A percentile compares a stretch with the other conserved stretches of the same genome.
phyloP scores from a whole-genome alignment of 176 grass and related monocot species.

The Hyparrhenia diplandra region DNA sequence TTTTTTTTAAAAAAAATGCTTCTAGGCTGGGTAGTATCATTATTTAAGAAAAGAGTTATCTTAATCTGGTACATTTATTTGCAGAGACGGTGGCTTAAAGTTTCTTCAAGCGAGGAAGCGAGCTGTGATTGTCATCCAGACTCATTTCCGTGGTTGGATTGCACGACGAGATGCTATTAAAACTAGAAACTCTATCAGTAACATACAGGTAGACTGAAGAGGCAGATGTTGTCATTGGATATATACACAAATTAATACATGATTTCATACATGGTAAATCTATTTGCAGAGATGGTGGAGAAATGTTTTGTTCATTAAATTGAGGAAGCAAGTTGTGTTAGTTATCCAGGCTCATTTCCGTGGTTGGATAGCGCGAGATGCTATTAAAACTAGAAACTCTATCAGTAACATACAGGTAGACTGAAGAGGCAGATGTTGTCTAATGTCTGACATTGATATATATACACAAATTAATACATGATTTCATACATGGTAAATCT shows the following conservation, averaged over 20 bases:
- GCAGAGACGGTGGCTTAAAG: conserved; percentile 69
- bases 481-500: neutral
- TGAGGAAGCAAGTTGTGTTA: conserved; percentile 33
- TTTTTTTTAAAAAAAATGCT: neutral
- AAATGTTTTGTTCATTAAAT: conserved; percentile 45
- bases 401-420: conserved; percentile 51
- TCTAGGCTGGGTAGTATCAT: conserved; percentile 5
- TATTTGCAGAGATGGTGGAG: conserved; percentile 73
- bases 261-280: neutral
- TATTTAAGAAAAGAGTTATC: neutral
- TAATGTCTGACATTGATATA: neutral
- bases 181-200: conserved; percentile 33
- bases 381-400: conserved; percentile 24
- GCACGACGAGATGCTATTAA: conserved; percentile 22
- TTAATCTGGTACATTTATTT: conserved; percentile 24
- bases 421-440: neutral
- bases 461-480: neutral
- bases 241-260: neutral
- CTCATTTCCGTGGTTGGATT: conserved; percentile 44
- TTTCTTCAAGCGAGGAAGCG: conserved; percentile 38
- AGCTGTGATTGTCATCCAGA: conserved; percentile 44
- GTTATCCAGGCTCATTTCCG: conserved; percentile 50
- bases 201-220: conserved; percentile 38
- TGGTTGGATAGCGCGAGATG: conserved; percentile 44
- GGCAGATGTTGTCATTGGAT: neutral